These are phyloP conservation scores for Fusarium algeriense DNA, from an alignment of 2,329 filamentous ascomycete species.

Conservation along the genomic window DNA sequence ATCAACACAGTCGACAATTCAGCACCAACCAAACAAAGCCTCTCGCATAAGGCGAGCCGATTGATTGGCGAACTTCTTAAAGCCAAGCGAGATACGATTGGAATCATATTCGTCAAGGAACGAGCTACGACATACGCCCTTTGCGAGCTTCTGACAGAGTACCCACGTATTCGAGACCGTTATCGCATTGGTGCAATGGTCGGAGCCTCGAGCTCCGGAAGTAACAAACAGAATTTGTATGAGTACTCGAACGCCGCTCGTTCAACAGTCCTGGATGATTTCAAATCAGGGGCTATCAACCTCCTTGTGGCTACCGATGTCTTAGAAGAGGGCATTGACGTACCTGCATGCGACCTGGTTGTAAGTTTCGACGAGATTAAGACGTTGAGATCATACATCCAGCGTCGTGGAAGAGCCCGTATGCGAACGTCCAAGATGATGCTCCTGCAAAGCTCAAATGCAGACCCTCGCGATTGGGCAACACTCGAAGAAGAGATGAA, in stretches of 20 bases:
- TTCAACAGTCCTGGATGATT: constrained; percentile 56
- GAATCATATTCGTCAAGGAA: constrained; percentile 77
- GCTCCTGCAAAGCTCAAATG: constrained; percentile 52
- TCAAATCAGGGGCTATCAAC: constrained; percentile 66
- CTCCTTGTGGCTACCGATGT: constrained; percentile 73
- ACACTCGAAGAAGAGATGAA: constrained; percentile 80
- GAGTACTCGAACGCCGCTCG: constrained; percentile 52
- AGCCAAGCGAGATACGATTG: constrained; percentile 59
- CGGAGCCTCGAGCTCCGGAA: constrained; percentile 60
- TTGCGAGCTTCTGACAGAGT: constrained; percentile 65
- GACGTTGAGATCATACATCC: constrained; percentile 69
- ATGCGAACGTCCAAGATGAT: constrained; percentile 65
- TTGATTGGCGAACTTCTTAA: constrained; percentile 66
- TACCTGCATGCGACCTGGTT: constrained; percentile 73
- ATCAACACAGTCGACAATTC: constrained; percentile 10
- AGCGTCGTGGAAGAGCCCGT: constrained; percentile 66
- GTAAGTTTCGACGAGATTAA: constrained; percentile 66
- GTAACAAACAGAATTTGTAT: constrained; percentile 56
- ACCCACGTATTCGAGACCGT: constrained; percentile 60
- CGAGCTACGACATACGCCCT: constrained; percentile 72
- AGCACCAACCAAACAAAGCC: constrained; percentile 35
- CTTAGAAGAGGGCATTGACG: constrained; percentile 76
- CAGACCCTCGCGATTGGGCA: constrained; percentile 66
- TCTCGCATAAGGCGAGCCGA: constrained; percentile 69
- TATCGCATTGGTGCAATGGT: constrained; percentile 68